These are phyloP conservation scores for Malassezia sympodialis DNA, from an alignment of 1,284 basidiomycete species.

Conservation along the genomic window DNA sequence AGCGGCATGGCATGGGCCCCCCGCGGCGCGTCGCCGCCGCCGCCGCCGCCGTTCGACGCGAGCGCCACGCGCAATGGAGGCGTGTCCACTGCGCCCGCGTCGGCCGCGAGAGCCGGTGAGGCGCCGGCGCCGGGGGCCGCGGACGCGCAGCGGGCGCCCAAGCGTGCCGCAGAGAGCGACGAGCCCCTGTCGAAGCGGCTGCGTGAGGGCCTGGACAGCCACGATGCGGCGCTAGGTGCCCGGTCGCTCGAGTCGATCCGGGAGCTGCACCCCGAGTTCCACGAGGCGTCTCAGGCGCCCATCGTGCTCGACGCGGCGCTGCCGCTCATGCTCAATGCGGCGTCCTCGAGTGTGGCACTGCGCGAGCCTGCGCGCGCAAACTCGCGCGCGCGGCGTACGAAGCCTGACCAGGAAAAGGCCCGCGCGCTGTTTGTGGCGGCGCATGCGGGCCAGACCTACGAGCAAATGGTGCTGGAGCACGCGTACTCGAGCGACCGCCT, in stretches of 20 bases:
- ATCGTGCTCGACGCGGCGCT: constrained; percentile 10
- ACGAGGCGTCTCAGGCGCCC: not conserved
- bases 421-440: constrained; percentile 16
- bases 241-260: constrained; percentile 3
- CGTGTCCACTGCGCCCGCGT: not conserved
- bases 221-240: not conserved
- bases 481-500: constrained; percentile 20
- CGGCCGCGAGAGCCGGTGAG: not conserved
- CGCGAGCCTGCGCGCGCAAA: not conserved
- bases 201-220: not conserved
- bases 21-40: not conserved
- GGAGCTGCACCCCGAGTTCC: constrained; percentile 12
- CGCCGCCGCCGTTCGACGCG: not conserved
- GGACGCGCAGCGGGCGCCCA: not conserved
- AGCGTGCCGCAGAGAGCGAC: not conserved
- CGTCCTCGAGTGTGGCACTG: not conserved
- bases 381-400: not conserved
- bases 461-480: constrained; percentile 20
- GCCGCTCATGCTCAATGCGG: not conserved
- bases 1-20: not conserved
- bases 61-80: constrained; percentile 1
- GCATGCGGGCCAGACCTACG: constrained; percentile 18
- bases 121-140: not conserved
- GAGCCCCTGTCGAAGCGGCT: not conserved
- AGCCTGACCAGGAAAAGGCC: constrained; percentile 14